Conservation (phyloP, 306 rosid genomes). For the Prunus fruticosa region DNA sequence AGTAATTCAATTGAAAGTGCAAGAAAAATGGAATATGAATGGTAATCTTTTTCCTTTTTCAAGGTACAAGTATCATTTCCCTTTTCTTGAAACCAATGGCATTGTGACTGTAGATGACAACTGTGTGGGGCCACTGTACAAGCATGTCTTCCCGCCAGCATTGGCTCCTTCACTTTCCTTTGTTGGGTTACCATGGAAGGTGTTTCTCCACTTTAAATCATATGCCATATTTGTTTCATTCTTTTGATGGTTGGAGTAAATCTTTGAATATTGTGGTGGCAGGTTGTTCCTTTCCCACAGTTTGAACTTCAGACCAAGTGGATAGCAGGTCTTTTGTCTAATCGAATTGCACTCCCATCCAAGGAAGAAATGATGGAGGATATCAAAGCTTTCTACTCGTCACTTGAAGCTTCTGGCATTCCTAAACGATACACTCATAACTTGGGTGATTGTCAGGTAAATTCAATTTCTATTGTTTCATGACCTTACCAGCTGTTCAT, state of each 20-base stretch:
- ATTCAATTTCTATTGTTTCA: not conserved
- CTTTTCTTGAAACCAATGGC: constrained; percentile 65
- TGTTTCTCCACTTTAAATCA: constrained; percentile 10
- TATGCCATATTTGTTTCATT: not conserved
- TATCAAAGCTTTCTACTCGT: constrained; percentile 46
- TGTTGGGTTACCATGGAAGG: constrained; percentile 79
- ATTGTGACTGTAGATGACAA: constrained; percentile 61
- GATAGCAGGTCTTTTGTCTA: constrained; percentile 67
- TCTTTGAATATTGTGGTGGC: constrained; percentile 15
- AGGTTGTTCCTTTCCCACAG: constrained; percentile 59
- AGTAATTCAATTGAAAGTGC: not conserved
- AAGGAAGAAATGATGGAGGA: constrained; percentile 62
- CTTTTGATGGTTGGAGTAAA: not conserved
- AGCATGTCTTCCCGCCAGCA: constrained; percentile 73
- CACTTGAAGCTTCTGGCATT: constrained; percentile 23
- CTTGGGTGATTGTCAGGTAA: constrained; percentile 26
- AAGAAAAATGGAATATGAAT: not conserved
- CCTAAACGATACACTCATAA: constrained; percentile 43
- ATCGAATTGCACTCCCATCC: constrained; percentile 59
- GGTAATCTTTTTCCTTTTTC: not conserved
- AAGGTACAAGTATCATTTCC: constrained; percentile 44
- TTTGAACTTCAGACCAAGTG: constrained; percentile 73
- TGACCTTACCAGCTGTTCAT: not conserved
- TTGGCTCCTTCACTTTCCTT: constrained; percentile 79
- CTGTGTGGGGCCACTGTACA: constrained; percentile 72